These are phyloP conservation scores for Pleurotus cornucopiae DNA, from an alignment of 768 basidiomycete genomes.

Conservation along the genomic window DNA sequence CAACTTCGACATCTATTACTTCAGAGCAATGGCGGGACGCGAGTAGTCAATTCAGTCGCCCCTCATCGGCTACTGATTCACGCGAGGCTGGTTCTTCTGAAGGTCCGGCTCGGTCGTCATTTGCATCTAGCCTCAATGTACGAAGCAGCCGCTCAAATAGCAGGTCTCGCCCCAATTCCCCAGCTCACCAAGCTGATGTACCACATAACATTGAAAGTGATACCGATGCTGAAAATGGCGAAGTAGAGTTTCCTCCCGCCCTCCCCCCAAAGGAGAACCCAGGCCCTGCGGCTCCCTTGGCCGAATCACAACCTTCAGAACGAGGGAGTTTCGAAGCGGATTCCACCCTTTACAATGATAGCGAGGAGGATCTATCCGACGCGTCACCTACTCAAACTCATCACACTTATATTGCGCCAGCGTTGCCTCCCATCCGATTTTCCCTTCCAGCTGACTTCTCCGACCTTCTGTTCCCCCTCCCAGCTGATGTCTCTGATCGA, in stretches of 20 bases:
- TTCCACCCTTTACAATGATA: slow-evolving; percentile 27
- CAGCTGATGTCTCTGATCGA: slow-evolving; percentile 21
- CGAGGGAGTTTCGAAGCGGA: slow-evolving; percentile 12
- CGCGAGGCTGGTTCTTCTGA: slow-evolving; percentile 7
- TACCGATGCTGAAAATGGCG: slow-evolving; percentile 53
- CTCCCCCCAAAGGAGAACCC: slow-evolving; percentile 13
- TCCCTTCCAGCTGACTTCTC: slow-evolving; percentile 85
- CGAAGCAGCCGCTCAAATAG: slow-evolving; percentile 27
- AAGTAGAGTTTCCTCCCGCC: slow-evolving; percentile 19
- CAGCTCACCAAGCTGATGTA: slow-evolving; percentile 63
- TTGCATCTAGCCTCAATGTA: slow-evolving; percentile 24
- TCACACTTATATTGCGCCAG: slow-evolving; percentile 80
- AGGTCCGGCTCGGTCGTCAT: slow-evolving; percentile 19
- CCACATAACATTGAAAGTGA: slow-evolving; percentile 74
- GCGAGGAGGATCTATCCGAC: slow-evolving; percentile 44
- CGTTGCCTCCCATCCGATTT: slow-evolving; percentile 87
- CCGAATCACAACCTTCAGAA: neutral
- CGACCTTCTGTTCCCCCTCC: slow-evolving; percentile 60
- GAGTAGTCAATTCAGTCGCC: slow-evolving; percentile 1
- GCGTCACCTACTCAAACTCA: slow-evolving; percentile 66
- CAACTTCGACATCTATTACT: neutral
- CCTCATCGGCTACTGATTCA: neutral
- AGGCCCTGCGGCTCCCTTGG: neutral
- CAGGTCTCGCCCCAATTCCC: slow-evolving; percentile 50
- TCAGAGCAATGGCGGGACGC: slow-evolving; percentile 8